Evolutionary conservation across 1,284 basidiomycete genomes (phyloP).

Genomic region (Agaricales sp.): DNA sequence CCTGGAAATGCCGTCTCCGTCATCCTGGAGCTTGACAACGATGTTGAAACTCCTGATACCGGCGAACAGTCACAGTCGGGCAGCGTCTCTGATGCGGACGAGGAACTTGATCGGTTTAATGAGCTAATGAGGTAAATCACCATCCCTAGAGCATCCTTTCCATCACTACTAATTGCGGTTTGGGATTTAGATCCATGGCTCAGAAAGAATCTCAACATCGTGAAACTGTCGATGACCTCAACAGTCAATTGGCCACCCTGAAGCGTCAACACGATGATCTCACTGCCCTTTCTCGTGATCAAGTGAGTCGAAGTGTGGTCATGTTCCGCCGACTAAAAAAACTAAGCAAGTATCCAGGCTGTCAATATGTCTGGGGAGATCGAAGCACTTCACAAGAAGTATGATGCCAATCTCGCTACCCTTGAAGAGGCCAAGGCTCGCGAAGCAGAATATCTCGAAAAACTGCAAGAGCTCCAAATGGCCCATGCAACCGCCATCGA

Average conservation of each 20-base stretch:
- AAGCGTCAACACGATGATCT: conserved; percentile 74
- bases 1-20: not conserved
- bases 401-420: conserved; percentile 37
- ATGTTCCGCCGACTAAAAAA: too few relatives aligned
- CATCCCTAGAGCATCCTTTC: conserved; percentile 4
- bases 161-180: too few relatives aligned
- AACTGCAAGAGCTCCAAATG: conserved; percentile 39
- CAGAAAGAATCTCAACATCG: conserved; percentile 85
- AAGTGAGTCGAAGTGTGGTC: conserved; percentile 33
- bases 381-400: conserved; percentile 57
- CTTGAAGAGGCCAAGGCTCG: conserved; percentile 47
- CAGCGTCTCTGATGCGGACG: conserved; percentile 44
- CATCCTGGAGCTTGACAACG: not conserved
- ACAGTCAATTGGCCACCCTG: conserved; percentile 54
- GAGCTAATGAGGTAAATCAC: conserved; percentile 74
- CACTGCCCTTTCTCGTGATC: conserved; percentile 68
- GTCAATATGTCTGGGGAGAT: conserved; percentile 82
- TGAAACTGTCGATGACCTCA: conserved; percentile 65
- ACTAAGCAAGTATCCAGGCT: conserved; percentile 47
- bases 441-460: conserved; percentile 42
- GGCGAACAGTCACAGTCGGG: conserved; percentile 45
- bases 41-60: too few relatives aligned
- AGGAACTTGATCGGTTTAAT: conserved; percentile 66
- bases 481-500: conserved; percentile 38
- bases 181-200: conserved; percentile 70